Conservation (phyloP, 352 stramenopile species). For the Pythium myriotylum region DNA sequence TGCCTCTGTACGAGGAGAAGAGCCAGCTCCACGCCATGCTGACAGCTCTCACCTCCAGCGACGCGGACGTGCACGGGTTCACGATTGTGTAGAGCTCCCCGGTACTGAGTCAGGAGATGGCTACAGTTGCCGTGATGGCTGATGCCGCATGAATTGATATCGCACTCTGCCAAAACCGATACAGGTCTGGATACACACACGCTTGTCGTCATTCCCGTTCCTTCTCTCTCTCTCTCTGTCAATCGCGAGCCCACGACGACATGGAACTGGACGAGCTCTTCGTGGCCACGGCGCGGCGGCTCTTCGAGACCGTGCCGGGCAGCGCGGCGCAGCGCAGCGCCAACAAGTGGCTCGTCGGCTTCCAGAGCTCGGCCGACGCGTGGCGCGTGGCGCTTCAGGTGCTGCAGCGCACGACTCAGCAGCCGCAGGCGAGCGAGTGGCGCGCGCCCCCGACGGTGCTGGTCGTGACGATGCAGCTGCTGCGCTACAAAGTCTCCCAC, state of each 20-base stretch:
- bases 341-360: conserved; percentile 73
- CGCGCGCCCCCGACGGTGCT: conserved; percentile 39
- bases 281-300: conserved; percentile 52
- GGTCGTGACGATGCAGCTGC: conserved; percentile 70
- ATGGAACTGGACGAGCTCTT: conserved; percentile 47
- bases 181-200: too few species aligned
- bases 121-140: not conserved
- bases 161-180: not conserved
- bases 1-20: conserved; percentile 89
- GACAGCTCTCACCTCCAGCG: conserved; percentile 45
- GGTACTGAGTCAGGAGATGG: conserved; percentile 7
- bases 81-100: conserved; percentile 59
- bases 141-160: conserved; percentile 3
- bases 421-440: conserved; percentile 3
- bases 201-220: too few species aligned
- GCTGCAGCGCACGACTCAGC: conserved; percentile 35
- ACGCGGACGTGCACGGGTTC: conserved; percentile 70
- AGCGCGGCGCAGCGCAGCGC: conserved; percentile 53
- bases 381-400: conserved; percentile 62
- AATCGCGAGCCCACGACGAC: not conserved
- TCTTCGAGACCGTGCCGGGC: conserved; percentile 66
- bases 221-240: too few species aligned
- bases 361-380: conserved; percentile 57
- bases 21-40: conserved; percentile 75
- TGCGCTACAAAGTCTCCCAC: conserved; percentile 64